Evolutionary conservation across 164 flowering plant genomes (phyloP).

Genomic region (Kalanchoe fedtschenkoi): DNA sequence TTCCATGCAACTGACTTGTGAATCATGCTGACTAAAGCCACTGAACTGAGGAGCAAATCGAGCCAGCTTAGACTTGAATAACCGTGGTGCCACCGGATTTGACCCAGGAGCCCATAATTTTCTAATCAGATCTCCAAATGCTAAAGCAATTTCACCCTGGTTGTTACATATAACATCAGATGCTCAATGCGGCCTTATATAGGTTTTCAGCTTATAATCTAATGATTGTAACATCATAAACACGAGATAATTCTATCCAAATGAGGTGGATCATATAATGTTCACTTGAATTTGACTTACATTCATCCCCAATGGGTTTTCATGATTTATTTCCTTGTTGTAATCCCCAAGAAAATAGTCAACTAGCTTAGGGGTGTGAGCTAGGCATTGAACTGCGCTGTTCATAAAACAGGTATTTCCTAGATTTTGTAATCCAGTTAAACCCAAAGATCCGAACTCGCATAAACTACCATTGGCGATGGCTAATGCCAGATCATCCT

Average conservation of each 20-base stretch:
- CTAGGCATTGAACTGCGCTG: constrained; percentile 89
- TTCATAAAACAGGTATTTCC: constrained; percentile 99
- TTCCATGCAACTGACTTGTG: constrained; percentile 46
- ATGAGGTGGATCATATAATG: neutral
- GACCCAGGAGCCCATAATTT: constrained; percentile 84
- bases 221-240: neutral
- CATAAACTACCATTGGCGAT: constrained; percentile 18
- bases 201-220: neutral
- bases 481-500: constrained; percentile 32
- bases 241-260: neutral
- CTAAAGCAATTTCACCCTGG: constrained; percentile 86
- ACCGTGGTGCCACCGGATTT: constrained; percentile 52
- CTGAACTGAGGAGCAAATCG: constrained; percentile 85
- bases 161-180: neutral
- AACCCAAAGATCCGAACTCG: constrained; percentile 59
- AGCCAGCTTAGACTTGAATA: constrained; percentile 69
- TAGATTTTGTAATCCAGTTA: constrained; percentile 86
- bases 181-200: neutral
- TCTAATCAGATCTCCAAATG: constrained; percentile 82
- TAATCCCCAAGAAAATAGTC: constrained; percentile 89
- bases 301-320: constrained; percentile 80
- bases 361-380: constrained; percentile 81
- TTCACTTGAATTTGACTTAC: constrained; percentile 27
- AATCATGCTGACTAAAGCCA: constrained; percentile 93
- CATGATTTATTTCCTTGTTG: constrained; percentile 59